Percentiles rank a stretch among this genome's conserved stretches.
Evolutionary conservation across 306 rosid genomes (phyloP).

Genomic region (Mimosa pudica): DNA sequence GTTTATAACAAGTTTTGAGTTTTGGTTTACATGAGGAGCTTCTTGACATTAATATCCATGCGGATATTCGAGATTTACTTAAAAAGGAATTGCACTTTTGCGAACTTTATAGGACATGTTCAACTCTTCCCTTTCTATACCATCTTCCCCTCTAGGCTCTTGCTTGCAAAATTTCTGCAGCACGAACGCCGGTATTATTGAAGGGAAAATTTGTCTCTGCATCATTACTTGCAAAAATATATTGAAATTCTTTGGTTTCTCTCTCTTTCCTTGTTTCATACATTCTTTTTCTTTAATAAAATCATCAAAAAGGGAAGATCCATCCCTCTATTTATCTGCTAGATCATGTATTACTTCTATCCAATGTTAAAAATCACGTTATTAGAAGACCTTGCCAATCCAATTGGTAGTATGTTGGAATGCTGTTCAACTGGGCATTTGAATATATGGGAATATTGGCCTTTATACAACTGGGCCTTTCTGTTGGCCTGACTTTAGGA

Average conservation of each 20-base stretch:
- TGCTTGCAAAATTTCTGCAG: not conserved
- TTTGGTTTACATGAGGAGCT: not conserved
- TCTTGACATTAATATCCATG: not conserved
- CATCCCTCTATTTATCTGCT: not conserved
- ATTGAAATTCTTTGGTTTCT: not conserved
- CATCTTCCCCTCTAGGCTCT: not conserved
- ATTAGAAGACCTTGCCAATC: constrained; percentile 2
- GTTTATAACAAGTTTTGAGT: too few species aligned
- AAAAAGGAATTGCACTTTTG: too few species aligned
- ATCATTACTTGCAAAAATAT: constrained; percentile 7
- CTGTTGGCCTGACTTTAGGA: not conserved
- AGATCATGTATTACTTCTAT: not conserved
- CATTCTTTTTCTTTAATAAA: not conserved
- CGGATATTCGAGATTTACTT: constrained; percentile 5
- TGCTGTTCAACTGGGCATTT: not conserved
- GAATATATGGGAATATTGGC: not conserved
- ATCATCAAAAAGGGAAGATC: not conserved
- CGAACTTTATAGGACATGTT: not conserved
- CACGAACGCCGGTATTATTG: not conserved
- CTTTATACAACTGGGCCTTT: not conserved
- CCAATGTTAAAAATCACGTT: not conserved
- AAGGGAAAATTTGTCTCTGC: not conserved
- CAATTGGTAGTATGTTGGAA: not conserved
- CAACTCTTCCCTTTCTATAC: not conserved
- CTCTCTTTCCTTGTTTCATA: not conserved